These are phyloP conservation scores for Zalaria sp. DNA, from an alignment of 2,329 filamentous ascomycete genomes.

Conservation along the genomic window DNA sequence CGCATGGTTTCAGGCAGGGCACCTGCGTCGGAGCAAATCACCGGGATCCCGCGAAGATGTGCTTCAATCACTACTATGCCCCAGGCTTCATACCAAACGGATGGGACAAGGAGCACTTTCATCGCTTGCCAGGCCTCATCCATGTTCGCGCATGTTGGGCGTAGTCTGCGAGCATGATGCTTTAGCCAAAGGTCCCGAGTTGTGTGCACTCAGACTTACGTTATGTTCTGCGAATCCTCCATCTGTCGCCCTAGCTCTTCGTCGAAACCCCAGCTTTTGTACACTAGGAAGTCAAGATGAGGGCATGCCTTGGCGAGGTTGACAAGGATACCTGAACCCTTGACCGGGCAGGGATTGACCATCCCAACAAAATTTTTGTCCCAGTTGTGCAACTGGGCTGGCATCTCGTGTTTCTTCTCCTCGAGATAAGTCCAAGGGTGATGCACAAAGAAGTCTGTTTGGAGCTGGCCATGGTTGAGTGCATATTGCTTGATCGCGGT, in stretches of 20 bases:
- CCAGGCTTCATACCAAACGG: constrained; percentile 11
- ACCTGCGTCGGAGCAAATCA: constrained; percentile 9
- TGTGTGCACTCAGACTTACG: not conserved
- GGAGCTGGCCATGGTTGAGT: constrained; percentile 6
- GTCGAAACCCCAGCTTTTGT: constrained; percentile 7
- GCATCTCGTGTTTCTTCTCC: constrained; percentile 5
- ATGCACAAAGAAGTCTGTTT: constrained; percentile 7
- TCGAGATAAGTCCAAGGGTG: constrained; percentile 10
- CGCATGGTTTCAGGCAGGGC: constrained; percentile 9
- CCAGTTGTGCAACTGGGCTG: constrained; percentile 7
- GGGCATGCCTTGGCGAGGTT: constrained; percentile 7
- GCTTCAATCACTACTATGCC: constrained; percentile 10
- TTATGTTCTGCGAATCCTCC: constrained; percentile 3
- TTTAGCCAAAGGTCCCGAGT: too few relatives aligned
- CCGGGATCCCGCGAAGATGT: constrained; percentile 10
- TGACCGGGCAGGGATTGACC: constrained; percentile 9
- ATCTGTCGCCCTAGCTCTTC: not conserved
- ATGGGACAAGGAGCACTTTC: constrained; percentile 10
- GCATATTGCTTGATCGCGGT: constrained; percentile 6
- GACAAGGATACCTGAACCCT: constrained; percentile 7
- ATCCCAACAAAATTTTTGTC: constrained; percentile 7
- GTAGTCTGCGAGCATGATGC: not conserved
- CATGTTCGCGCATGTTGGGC: constrained; percentile 6
- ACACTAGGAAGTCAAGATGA: constrained; percentile 7
- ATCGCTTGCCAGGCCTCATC: constrained; percentile 7